Conservation (phyloP, 441 rosid species). For the Pelargonium myrrhifolium region DNA sequence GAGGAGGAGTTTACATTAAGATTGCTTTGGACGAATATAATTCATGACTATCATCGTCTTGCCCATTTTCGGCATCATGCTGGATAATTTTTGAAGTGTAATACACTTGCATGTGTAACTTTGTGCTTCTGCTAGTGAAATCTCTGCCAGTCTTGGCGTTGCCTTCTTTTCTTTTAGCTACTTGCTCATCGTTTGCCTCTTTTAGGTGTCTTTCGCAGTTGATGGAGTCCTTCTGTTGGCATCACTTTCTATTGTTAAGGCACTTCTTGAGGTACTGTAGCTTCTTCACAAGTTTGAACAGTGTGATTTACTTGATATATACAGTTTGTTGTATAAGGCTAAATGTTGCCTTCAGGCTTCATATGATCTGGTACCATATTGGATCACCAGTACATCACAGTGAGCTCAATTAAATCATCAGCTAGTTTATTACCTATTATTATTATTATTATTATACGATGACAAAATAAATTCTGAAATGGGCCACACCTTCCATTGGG, state of each 20-base stretch:
- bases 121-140: background rate
- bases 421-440: no score
- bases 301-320: background rate
- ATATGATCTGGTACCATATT: no score
- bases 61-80: background rate
- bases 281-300: background rate
- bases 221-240: conserved; percentile 69
- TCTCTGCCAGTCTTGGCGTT: background rate
- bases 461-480: no score
- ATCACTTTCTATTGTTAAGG: conserved; percentile 55
- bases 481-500: no score
- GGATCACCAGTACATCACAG: no score
- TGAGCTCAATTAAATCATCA: no score
- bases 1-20: no score
- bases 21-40: no score
- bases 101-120: background rate
- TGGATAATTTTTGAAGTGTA: background rate
- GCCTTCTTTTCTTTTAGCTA: background rate
- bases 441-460: no score
- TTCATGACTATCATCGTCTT: background rate
- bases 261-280: conserved; percentile 56
- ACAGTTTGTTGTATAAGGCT: background rate
- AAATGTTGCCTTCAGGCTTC: no score
- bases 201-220: conserved; percentile 68
- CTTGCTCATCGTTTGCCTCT: background rate